phyloP scores from a whole-genome alignment of 208 protist species.

The Porcisia deanei region DNA sequence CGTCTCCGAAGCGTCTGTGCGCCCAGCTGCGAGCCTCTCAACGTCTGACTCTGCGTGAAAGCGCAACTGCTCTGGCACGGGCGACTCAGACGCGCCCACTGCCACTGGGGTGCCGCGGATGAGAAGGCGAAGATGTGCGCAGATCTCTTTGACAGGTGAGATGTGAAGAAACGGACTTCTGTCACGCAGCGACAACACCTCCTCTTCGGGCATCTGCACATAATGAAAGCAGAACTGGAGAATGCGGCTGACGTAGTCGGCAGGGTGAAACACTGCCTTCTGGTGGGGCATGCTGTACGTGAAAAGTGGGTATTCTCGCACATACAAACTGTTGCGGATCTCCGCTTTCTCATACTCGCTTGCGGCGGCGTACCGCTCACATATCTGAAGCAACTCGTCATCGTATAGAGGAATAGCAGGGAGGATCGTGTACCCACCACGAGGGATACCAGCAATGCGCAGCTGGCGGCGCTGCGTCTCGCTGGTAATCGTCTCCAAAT shows the following conservation, averaged over 20 bases:
- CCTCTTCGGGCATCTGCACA: conserved; percentile 19
- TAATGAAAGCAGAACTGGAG: conserved; percentile 57
- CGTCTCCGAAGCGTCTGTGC: background rate
- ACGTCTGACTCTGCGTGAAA: conserved; percentile 19
- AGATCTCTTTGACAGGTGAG: conserved; percentile 58
- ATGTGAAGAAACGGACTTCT: conserved; percentile 71
- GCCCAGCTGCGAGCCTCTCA: conserved; percentile 8
- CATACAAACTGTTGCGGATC: conserved; percentile 43
- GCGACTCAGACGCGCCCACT: background rate
- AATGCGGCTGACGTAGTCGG: conserved; percentile 67
- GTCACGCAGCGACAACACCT: conserved; percentile 17
- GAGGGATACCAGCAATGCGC: conserved; percentile 70
- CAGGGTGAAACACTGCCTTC: conserved; percentile 65
- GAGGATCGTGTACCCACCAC: conserved; percentile 68
- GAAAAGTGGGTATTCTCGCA: conserved; percentile 52
- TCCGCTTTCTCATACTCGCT: conserved; percentile 37
- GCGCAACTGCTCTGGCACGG: conserved; percentile 14
- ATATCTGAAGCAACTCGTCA: conserved; percentile 56
- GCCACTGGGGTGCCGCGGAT: conserved; percentile 7
- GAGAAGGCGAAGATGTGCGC: conserved; percentile 32
- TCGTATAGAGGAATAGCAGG: conserved; percentile 64
- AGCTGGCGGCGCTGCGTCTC: conserved; percentile 59
- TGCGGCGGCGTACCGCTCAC: conserved; percentile 53
- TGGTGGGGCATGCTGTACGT: conserved; percentile 12
- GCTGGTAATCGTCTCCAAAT: conserved; percentile 69